Percentiles rank a stretch among this genome's conserved stretches.
Conservation (phyloP, 2,329 filamentous ascomycete genomes). For the Tolypocladium endophyticum region DNA sequence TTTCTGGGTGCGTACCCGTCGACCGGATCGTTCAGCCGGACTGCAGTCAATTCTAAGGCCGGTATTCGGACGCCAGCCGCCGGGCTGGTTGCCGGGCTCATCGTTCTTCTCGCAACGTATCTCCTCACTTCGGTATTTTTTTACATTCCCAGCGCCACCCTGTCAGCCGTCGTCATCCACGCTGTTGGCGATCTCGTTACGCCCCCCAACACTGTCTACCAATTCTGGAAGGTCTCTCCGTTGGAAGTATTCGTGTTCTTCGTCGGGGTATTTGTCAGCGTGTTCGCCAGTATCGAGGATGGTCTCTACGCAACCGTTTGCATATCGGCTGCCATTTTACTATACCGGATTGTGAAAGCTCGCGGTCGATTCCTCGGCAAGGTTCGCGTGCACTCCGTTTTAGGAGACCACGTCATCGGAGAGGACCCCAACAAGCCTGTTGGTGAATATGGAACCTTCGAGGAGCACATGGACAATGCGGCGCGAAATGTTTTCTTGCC, state of each 20-base stretch:
- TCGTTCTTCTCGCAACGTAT: constrained; percentile 86
- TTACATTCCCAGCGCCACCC: constrained; percentile 74
- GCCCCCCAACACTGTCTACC: constrained; percentile 80
- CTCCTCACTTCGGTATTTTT: constrained; percentile 81
- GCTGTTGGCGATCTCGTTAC: constrained; percentile 90
- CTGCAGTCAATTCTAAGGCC: constrained; percentile 94
- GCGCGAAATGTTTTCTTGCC: constrained; percentile 78
- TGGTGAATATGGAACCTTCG: constrained; percentile 48
- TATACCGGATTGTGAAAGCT: constrained; percentile 77
- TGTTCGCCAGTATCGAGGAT: constrained; percentile 83
- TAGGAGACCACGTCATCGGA: constrained; percentile 63
- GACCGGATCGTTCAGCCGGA: constrained; percentile 91
- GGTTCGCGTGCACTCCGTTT: constrained; percentile 60
- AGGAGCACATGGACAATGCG: constrained; percentile 32
- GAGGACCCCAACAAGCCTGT: constrained; percentile 37
- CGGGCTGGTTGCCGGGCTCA: constrained; percentile 74
- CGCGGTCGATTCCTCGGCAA: constrained; percentile 71
- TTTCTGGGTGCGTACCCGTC: constrained; percentile 88
- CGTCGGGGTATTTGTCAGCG: constrained; percentile 76
- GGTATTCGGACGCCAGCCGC: constrained; percentile 87
- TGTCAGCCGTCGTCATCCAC: constrained; percentile 89
- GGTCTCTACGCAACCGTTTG: constrained; percentile 83
- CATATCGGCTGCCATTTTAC: constrained; percentile 64
- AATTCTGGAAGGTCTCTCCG: constrained; percentile 91
- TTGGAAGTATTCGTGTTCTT: constrained; percentile 90